Evolutionary conservation across 352 stramenopile species (phyloP).

Genomic region (Globisporangium emineosum): DNA sequence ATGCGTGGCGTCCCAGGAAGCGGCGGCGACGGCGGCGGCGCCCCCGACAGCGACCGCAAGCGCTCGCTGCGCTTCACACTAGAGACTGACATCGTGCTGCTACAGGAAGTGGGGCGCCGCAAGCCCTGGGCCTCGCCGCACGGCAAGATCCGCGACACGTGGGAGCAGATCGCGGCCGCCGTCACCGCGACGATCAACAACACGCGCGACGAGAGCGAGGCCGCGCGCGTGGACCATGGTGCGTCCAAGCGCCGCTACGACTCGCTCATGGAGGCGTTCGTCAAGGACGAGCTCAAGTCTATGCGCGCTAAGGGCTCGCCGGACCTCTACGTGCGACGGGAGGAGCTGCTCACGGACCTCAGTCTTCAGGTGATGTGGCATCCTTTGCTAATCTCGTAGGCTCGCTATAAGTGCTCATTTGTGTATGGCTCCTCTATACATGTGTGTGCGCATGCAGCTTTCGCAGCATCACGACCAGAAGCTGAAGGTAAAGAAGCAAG

Average conservation of each 20-base stretch:
- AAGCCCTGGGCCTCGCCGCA: conserved; percentile 15
- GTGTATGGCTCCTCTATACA: neutral
- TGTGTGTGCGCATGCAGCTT: conserved; percentile 6
- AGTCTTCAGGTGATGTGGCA: conserved; percentile 9
- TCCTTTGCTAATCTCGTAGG: neutral
- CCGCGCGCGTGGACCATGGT: conserved; percentile 17
- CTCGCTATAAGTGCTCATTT: neutral
- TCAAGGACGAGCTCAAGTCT: conserved; percentile 19
- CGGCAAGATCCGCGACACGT: conserved; percentile 18
- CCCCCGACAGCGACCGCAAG: conserved; percentile 9
- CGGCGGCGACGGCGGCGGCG: neutral
- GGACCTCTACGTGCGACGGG: conserved; percentile 14
- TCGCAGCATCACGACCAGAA: conserved; percentile 18
- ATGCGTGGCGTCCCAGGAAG: neutral
- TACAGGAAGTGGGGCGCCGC: conserved; percentile 11
- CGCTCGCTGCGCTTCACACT: conserved; percentile 19
- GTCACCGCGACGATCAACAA: conserved; percentile 14
- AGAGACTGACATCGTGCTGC: conserved; percentile 16
- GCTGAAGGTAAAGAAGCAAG: conserved; percentile 12
- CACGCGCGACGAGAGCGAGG: conserved; percentile 12
- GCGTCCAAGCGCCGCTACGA: conserved; percentile 17
- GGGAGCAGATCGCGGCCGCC: conserved; percentile 15
- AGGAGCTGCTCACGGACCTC: conserved; percentile 18
- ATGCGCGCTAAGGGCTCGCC: conserved; percentile 17
- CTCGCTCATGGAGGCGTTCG: conserved; percentile 17